These are phyloP conservation scores for Aspergillus luchuensis DNA, from an alignment of 2,329 filamentous ascomycete species.

Conservation along the genomic window DNA sequence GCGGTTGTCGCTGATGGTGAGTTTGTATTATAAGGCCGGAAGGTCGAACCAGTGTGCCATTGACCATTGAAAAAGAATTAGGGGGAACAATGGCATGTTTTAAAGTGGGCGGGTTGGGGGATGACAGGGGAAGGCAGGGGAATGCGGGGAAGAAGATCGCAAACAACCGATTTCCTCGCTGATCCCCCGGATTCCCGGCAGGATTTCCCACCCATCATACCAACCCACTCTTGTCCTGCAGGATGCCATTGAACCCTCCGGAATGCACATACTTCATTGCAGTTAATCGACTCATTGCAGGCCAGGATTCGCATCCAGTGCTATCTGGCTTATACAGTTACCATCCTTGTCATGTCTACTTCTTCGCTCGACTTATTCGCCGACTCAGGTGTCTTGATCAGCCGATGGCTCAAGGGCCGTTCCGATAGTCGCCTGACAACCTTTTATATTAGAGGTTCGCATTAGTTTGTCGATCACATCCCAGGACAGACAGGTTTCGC, in stretches of 20 bases:
- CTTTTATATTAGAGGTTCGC: background rate
- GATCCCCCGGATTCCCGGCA: background rate
- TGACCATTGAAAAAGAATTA: background rate
- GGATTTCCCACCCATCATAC: background rate
- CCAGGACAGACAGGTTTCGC: background rate
- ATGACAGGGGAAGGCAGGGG: background rate
- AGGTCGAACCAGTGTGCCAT: background rate
- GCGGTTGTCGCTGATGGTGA: background rate
- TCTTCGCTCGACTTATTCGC: background rate
- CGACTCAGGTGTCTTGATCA: background rate
- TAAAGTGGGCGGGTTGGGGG: background rate
- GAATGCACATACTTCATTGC: background rate
- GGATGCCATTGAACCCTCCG: background rate
- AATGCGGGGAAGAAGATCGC: constrained; percentile 20
- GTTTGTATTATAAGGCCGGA: background rate
- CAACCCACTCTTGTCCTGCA: background rate
- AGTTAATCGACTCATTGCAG: background rate
- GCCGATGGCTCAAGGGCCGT: background rate
- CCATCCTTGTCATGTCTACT: background rate
- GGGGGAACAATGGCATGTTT: background rate
- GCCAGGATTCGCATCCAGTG: background rate
- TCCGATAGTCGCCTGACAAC: background rate
- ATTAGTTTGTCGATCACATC: background rate
- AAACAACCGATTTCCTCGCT: background rate
- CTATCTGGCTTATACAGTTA: background rate